Evolutionary conservation across 805 yeast genomes (phyloP), one percentile per base, ranked within the genome.

Genomic region (Wickerhamiella sorbophila): DNA sequence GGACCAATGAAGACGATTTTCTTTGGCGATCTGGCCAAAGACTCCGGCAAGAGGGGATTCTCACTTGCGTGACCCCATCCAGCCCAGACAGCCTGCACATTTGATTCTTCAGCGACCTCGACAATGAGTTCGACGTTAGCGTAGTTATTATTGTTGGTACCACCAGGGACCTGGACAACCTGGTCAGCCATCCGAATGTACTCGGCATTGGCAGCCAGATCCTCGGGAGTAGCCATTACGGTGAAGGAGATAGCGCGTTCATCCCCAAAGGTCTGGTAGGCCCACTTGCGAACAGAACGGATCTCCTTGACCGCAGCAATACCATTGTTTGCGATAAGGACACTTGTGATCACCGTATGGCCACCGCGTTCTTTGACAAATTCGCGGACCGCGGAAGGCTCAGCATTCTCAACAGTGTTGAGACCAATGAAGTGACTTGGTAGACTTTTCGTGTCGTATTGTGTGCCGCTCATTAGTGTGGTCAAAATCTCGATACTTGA

Each of bases 31-130:
- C 79, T 79, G 14, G 97, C 96, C 60, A 91, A 71, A 63, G 73
- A 76, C 64, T 91, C 98, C 22, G 99, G 99, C 51, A 91, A 74
- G 37, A 68, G 62, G 21, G 99, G 99, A 66, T 93, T 88, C 68
- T 91, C 99, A n/a, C 95, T 84, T 22, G 99, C 99, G 61, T 93
- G 98, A 56, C 99, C 99, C 99, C 99, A 91, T 56, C 99, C 99
- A 29, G 99, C 99, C 99, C 99, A 91, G 44, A 91, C 99, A 20
- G 98, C 99, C 61, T 91, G 94, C 43, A 83, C 96, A 51, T 84
- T 75, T 35, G 94, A 80, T 67, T 96, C 80, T 67, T 91, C 98
- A 31, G 99, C 99, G 38, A 91, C 69, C 56, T 91, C 99, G 38
- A 91, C 96, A 61, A 91, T 91, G 48, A 91, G 70, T 52, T 91